Conservation (phyloP, 257 asterid species). For the Fraxinus excelsior region DNA sequence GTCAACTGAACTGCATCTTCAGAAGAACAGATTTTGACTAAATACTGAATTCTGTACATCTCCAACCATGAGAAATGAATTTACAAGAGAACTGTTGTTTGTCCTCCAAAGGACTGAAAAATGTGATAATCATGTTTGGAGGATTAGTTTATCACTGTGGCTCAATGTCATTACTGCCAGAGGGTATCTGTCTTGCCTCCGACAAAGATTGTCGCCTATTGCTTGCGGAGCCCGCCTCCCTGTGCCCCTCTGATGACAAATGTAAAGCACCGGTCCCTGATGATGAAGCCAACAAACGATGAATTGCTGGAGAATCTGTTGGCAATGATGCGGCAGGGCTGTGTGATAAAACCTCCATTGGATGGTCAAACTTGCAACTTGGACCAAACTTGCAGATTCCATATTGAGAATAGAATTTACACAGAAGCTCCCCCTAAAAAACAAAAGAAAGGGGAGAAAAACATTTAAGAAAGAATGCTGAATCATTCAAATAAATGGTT, state of each 20-base stretch:
- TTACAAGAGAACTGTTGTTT: slow-evolving; percentile 60
- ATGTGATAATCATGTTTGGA: slow-evolving; percentile 26
- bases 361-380: slow-evolving; percentile 99
- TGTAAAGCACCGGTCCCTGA: slow-evolving; percentile 65
- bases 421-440: slow-evolving; percentile 84
- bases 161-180: slow-evolving; percentile 73
- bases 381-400: slow-evolving; percentile 99
- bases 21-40: slow-evolving; percentile 50
- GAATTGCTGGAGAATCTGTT: slow-evolving; percentile 58
- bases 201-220: slow-evolving; percentile 62
- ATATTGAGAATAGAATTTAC: slow-evolving; percentile 89
- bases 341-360: slow-evolving; percentile 73
- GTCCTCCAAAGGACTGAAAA: slow-evolving; percentile 49
- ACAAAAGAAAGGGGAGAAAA: slow-evolving; percentile 32
- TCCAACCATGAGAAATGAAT: slow-evolving; percentile 67
- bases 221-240: slow-evolving; percentile 59
- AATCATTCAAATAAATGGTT: slow-evolving; percentile 12
- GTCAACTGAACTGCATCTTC: slow-evolving; percentile 13
- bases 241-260: slow-evolving; percentile 68
- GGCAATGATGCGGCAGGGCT: slow-evolving; percentile 61
- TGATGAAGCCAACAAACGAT: slow-evolving; percentile 65
- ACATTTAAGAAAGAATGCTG: slow-evolving; percentile 19
- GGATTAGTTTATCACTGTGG: slow-evolving; percentile 60
- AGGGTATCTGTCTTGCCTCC: slow-evolving; percentile 68
- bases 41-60: slow-evolving; percentile 63